These are phyloP conservation scores for Quercus ilex DNA, from an alignment of 306 rosid species.

Conservation along the genomic window DNA sequence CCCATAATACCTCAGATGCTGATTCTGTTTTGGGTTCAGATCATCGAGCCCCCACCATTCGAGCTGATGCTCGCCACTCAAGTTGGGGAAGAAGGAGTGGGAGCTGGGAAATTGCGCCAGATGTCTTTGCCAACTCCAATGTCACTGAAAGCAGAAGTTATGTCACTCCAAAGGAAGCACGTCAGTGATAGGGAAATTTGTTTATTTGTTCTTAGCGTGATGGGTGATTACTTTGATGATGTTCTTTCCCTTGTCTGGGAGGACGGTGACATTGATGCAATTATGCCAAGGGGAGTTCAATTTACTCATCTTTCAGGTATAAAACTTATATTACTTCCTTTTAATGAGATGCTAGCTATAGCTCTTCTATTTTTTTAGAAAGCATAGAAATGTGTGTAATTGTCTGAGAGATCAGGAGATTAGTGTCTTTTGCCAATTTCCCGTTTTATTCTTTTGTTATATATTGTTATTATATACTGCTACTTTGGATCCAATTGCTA, in stretches of 20 bases:
- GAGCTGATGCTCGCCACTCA: slow-evolving; percentile 62
- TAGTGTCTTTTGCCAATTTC: slow-evolving; percentile 29
- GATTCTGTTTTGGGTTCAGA: slow-evolving; percentile 71
- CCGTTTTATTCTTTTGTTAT: not conserved
- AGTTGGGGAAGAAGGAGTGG: slow-evolving; percentile 83
- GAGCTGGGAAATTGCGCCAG: slow-evolving; percentile 80
- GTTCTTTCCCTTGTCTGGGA: slow-evolving; percentile 11
- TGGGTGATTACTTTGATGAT: slow-evolving; percentile 37
- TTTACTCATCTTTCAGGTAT: slow-evolving; percentile 24
- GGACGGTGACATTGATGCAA: slow-evolving; percentile 23
- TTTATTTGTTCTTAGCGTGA: slow-evolving; percentile 29
- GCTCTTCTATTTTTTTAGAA: slow-evolving; percentile 29
- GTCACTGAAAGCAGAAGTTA: slow-evolving; percentile 72
- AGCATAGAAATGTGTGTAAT: slow-evolving; percentile 53
- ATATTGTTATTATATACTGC: slow-evolving; percentile 12
- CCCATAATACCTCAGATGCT: slow-evolving; percentile 50
- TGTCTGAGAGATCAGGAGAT: slow-evolving; percentile 43
- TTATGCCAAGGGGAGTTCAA: slow-evolving; percentile 34
- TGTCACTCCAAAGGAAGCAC: slow-evolving; percentile 47
- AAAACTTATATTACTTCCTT: slow-evolving; percentile 17
- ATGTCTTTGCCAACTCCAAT: slow-evolving; percentile 53
- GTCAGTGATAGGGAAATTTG: slow-evolving; percentile 35
- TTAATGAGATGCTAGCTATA: slow-evolving; percentile 33
- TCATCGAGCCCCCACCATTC: slow-evolving; percentile 76
- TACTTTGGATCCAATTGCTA: slow-evolving; percentile 28